A percentile compares a stretch with the other conserved stretches of the same genome.
phyloP scores from a whole-genome alignment of 106 monocot genomes.

The Chionographis japonica region DNA sequence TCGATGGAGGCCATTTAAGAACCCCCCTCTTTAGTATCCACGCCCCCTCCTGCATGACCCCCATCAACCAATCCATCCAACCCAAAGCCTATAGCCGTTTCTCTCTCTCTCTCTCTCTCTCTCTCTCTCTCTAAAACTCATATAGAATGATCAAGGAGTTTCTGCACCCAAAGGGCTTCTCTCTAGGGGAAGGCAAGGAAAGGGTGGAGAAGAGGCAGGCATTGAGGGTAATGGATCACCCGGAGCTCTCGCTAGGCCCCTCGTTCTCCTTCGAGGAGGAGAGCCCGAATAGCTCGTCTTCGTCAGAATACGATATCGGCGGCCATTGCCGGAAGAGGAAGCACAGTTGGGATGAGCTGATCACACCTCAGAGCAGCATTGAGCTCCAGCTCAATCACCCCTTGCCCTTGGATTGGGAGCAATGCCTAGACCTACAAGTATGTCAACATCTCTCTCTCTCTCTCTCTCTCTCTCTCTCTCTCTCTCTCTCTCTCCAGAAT shows the following conservation, averaged over 20 bases:
- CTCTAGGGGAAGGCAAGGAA: conserved; percentile 8
- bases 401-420: conserved; percentile 73
- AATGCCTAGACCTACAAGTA: conserved; percentile 69
- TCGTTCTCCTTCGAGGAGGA: conserved; percentile 12
- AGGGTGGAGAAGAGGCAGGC: conserved; percentile 1
- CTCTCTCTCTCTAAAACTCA: neutral
- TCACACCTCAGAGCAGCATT: conserved; percentile 17
- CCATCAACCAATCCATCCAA: conserved; percentile 9
- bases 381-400: conserved; percentile 58
- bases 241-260: conserved; percentile 57
- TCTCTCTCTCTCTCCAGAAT: conserved; percentile 11
- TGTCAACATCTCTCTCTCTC: conserved; percentile 7
- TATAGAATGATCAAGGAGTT: conserved; percentile 20
- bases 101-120: neutral
- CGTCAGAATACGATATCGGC: conserved; percentile 26
- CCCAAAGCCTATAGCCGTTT: conserved; percentile 1
- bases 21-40: conserved; percentile 36
- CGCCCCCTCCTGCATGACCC: conserved; percentile 35
- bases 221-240: conserved; percentile 21
- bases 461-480: conserved; percentile 16
- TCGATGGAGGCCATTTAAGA: conserved; percentile 67
- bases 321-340: conserved; percentile 47
- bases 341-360: conserved; percentile 32
- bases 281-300: conserved; percentile 26
- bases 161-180: conserved; percentile 14